Base-by-base conservation (phyloP, 1,139 yeast genomes). In the Suhomyces bolitotheri region DNA sequence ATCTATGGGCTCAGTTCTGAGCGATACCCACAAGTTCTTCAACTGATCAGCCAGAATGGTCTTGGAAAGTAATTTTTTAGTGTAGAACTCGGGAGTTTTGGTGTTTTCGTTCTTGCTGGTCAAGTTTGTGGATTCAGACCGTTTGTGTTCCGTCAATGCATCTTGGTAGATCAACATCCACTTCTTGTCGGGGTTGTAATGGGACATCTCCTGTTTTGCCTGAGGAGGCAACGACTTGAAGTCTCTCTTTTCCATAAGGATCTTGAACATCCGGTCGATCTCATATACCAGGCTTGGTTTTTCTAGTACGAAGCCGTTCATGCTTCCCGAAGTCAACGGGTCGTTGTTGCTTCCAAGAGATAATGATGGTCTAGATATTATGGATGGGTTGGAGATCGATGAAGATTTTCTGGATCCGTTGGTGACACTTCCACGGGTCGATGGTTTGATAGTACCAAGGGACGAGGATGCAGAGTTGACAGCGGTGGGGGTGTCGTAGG, bases 141-240 rank as follows among this genome's bases (percentile, higher is more conserved):
- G 73, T 48, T 83, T 82, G 51, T 71, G 71, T 50, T 87, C 97
- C 6, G 90, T 77, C 38, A 86, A 70, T 22, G 84, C 81, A 58
- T 89, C 96, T 56, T 92, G 97, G 49, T 84, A 80, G 28, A 92
- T 84, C 49, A 92, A 71, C 81, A 86, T 80, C 96, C 97, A 88
- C 60, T 92, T 92, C 50, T 89, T 87, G 36, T 83, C 86, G 0
- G 78, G 67, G 27, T 84, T 77, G 53, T 85, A 89, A 46, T 76
- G 78, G 51, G 80, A 69, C 84, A 92, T 80, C 56, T 87, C 95
- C 43, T 72, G 76, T 46, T 82, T 82, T 7, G 95, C 95, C 40
- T 76, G 78, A 17, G 78, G 77, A 0, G 96, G 95, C 32, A 89
- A 68, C 37, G 85, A 78, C 48, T 82, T 80, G 58, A 87, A 84